Evolutionary conservation across 768 basidiomycete species (phyloP).

Genomic region (Suillus ampliporus): DNA sequence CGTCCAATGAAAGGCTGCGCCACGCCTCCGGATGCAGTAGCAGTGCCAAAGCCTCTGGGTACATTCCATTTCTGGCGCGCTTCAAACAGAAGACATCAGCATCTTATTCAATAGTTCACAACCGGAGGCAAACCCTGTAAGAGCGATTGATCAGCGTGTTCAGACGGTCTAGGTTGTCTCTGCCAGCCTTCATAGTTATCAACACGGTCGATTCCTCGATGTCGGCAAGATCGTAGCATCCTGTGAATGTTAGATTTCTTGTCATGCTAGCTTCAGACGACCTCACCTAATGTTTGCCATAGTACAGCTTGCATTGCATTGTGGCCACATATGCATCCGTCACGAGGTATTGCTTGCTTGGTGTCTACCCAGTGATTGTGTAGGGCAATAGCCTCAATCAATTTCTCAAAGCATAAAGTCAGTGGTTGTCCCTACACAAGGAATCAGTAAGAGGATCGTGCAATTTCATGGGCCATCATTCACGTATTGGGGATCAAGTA

Average conservation of each 20-base stretch:
- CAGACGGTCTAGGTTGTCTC: constrained; percentile 66
- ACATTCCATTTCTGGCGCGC: constrained; percentile 74
- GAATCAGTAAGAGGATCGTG: constrained; percentile 4
- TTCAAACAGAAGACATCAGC: constrained; percentile 34
- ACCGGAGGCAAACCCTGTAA: constrained; percentile 55
- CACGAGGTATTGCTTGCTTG: constrained; percentile 52
- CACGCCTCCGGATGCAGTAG: constrained; percentile 75
- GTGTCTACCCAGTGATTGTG: constrained; percentile 76
- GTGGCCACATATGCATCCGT: constrained; percentile 70
- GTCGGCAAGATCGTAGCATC: constrained; percentile 65
- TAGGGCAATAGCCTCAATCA: constrained; percentile 67
- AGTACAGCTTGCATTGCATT: constrained; percentile 77
- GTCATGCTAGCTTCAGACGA: not conserved
- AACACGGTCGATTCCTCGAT: constrained; percentile 75
- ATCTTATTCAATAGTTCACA: not conserved
- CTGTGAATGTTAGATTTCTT: constrained; percentile 41
- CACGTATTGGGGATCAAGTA: constrained; percentile 67
- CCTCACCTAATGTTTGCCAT: constrained; percentile 72
- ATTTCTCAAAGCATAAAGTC: constrained; percentile 68
- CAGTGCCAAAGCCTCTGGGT: constrained; percentile 61
- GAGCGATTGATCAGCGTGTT: constrained; percentile 68
- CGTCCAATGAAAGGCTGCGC: constrained; percentile 65
- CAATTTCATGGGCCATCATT: constrained; percentile 33
- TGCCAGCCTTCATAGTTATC: constrained; percentile 63
- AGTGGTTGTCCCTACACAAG: constrained; percentile 68